Conservation (phyloP, 2,329 filamentous ascomycete species). For the Talaromyces rugulosus region DNA sequence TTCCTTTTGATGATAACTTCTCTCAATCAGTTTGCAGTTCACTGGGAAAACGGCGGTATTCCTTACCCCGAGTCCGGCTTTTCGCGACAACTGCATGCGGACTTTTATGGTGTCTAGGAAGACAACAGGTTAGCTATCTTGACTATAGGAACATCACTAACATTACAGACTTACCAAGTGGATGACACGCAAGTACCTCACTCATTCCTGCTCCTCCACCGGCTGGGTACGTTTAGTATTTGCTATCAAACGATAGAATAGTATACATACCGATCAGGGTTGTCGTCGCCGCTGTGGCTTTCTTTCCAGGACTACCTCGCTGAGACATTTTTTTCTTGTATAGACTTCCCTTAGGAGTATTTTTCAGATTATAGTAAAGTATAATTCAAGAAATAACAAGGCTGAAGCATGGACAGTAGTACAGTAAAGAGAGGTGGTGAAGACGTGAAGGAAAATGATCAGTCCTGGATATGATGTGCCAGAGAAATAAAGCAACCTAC, state of each 20-base stretch:
- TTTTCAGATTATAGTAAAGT: neutral
- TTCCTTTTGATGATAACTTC: conserved; percentile 59
- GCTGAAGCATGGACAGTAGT: neutral
- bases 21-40: neutral
- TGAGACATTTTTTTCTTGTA: neutral
- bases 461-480: neutral
- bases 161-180: conserved; percentile 61
- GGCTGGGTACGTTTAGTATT: conserved; percentile 49
- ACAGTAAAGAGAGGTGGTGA: neutral
- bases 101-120: conserved; percentile 88
- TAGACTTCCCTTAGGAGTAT: neutral
- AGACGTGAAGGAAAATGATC: neutral
- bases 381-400: neutral
- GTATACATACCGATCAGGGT: neutral
- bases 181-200: conserved; percentile 94
- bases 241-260: neutral
- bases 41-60: neutral
- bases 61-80: conserved; percentile 73
- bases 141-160: conserved; percentile 2
- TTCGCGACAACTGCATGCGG: conserved; percentile 93
- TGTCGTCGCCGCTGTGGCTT: neutral
- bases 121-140: conserved; percentile 2
- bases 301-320: neutral
- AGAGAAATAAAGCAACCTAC: neutral
- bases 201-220: conserved; percentile 98